A percentile compares a stretch with the other conserved stretches of the same genome.
These are phyloP conservation scores for Pezicula carpinea DNA, from an alignment of 2,329 filamentous ascomycete species.

Conservation along the genomic window DNA sequence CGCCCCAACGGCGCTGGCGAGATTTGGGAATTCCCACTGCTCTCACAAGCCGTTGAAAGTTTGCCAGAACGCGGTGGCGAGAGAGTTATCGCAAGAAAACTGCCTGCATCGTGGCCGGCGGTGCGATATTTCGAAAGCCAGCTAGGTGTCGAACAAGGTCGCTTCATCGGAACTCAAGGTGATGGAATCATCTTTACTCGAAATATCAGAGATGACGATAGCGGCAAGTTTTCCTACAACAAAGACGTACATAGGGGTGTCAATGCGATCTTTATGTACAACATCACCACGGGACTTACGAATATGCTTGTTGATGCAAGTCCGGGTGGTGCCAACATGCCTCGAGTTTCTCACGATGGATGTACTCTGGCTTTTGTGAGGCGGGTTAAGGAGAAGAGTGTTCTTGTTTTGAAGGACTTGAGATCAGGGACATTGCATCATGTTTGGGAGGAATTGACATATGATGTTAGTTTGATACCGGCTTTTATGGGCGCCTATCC, in stretches of 20 bases:
- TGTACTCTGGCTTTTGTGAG: neutral
- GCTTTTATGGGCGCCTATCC: neutral
- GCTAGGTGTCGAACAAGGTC: neutral
- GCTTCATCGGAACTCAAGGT: neutral
- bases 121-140: neutral
- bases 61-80: neutral
- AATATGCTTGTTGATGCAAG: neutral
- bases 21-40: neutral
- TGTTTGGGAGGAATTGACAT: neutral
- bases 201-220: neutral
- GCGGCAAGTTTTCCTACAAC: neutral
- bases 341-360: neutral
- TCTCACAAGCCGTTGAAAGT: neutral
- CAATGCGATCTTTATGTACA: neutral
- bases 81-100: neutral
- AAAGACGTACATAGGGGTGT: neutral
- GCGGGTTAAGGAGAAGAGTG: neutral
- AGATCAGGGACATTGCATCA: neutral
- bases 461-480: neutral
- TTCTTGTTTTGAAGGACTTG: neutral
- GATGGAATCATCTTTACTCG: neutral
- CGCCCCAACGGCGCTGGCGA: neutral
- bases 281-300: neutral
- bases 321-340: neutral
- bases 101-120: neutral